Evolutionary conservation across 2,329 filamentous ascomycete species (phyloP), one percentile per base, ranked within the genome.

Genomic region (Endothia cerciana): DNA sequence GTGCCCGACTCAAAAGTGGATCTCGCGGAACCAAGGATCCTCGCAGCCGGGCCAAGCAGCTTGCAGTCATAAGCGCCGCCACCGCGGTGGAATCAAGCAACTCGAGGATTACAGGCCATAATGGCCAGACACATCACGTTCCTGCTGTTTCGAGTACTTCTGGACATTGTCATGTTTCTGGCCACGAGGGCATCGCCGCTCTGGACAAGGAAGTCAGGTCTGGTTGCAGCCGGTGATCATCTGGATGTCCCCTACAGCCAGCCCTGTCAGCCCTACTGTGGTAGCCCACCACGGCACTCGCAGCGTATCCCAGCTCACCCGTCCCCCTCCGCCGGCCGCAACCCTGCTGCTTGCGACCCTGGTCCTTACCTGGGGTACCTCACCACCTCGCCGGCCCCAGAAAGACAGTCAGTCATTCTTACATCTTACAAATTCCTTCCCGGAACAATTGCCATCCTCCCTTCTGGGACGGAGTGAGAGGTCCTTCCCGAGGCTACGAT

Each of bases 291-390:
- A 63, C 56, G 41, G 41, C 36, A 36, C 36, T 72, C 63, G 71
- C 75, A 63, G 64, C 63, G 47, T 60, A 62, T 53, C 57, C 28
- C 43, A 53, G 56, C 22, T 38, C 49, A 25, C 22, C 36, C 38
- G 41, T 45, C 38, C 30, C 58, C 19, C 25, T 33, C 19, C 22
- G 13, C 33, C 25, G 43, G 58, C 30, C 36, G 64, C 36, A 60
- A 63, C 63, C 62, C 60, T 66, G 64, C 45, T 57, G 30, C 53
- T 41, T 19, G 43, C 40, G 53, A 87, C 85, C 22, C 83, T 64
- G 53, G 53, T 67, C 63, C 53, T 64, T 60, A 62, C 64, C 63
- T 62, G 30, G 25, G n/a, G 25, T 28, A 51, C 22, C 25, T 51
- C 25, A 25, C 47, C 38, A 47, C 51, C 43, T 41, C 53, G 40